A percentile compares a stretch with the other conserved stretches of the same genome.
Evolutionary conservation across 2,329 filamentous ascomycete species (phyloP).

Genomic region (Diaporthe citri): DNA sequence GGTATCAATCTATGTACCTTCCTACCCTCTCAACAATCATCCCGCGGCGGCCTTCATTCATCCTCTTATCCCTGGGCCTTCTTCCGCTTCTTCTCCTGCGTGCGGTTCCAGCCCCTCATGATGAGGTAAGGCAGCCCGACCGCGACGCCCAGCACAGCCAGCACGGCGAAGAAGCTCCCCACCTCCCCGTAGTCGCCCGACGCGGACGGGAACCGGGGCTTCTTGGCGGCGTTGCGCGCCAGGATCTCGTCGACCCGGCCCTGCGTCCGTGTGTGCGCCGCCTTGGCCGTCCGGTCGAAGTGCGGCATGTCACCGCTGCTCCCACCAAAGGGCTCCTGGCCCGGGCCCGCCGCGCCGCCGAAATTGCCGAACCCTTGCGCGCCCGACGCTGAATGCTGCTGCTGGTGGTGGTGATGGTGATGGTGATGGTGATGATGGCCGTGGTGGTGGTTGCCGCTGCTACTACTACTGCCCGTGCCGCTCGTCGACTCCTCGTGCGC

Average conservation of each 20-base stretch:
- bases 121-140: constrained; percentile 60
- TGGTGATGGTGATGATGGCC: background rate
- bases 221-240: constrained; percentile 46
- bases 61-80: constrained; percentile 41
- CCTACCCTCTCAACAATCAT: background rate
- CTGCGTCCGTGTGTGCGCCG: constrained; percentile 80
- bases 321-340: constrained; percentile 61
- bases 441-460: constrained; percentile 40
- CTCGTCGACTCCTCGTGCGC: constrained; percentile 61
- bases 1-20: constrained; percentile 13
- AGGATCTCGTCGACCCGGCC: constrained; percentile 66
- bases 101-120: constrained; percentile 50
- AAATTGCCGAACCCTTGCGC: constrained; percentile 45
- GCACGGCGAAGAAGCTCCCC: constrained; percentile 64
- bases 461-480: constrained; percentile 35
- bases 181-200: constrained; percentile 46
- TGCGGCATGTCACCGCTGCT: constrained; percentile 71
- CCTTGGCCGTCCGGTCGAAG: constrained; percentile 77
- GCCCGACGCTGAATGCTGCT: constrained; percentile 31
- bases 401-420: background rate
- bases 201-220: constrained; percentile 55
- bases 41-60: constrained; percentile 24
- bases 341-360: constrained; percentile 70
- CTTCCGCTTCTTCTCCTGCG: constrained; percentile 37
- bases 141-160: constrained; percentile 60